phyloP scores from a whole-genome alignment of 371 early-diverging fungal species.

The Umbelopsis sp. region DNA sequence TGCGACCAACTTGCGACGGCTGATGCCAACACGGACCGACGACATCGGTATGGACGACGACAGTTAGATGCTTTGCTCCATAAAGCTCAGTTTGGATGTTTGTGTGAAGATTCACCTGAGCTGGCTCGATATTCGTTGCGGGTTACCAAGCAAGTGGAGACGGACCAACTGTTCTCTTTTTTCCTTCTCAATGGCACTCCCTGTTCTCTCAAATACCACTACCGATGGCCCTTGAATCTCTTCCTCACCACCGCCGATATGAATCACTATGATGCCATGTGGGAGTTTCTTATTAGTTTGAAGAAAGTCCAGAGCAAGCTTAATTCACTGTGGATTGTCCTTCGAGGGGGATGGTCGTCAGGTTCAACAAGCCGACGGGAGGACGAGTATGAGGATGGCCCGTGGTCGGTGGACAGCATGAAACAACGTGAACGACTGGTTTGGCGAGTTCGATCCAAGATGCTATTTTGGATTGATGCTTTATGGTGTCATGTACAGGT shows the following conservation, averaged over 20 bases:
- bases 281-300: slow-evolving; percentile 64
- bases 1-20: slow-evolving; percentile 43
- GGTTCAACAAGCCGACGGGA: neutral
- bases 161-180: slow-evolving; percentile 45
- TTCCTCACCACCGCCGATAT: slow-evolving; percentile 66
- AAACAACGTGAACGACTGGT: slow-evolving; percentile 39
- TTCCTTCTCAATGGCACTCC: slow-evolving; percentile 53
- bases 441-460: slow-evolving; percentile 60
- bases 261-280: slow-evolving; percentile 57
- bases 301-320: slow-evolving; percentile 49
- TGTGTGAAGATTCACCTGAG: slow-evolving; percentile 44
- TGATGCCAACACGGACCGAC: slow-evolving; percentile 25
- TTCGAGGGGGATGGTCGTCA: slow-evolving; percentile 23
- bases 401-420: slow-evolving; percentile 22
- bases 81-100: slow-evolving; percentile 49
- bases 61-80: slow-evolving; percentile 63
- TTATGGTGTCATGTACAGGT: slow-evolving; percentile 83
- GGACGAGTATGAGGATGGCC: slow-evolving; percentile 17
- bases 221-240: slow-evolving; percentile 81
- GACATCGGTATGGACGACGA: slow-evolving; percentile 49
- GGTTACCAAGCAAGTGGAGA: neutral
- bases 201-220: slow-evolving; percentile 59
- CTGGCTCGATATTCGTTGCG: slow-evolving; percentile 35
- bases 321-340: slow-evolving; percentile 31
- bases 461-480: slow-evolving; percentile 76